Percentiles rank a stretch among this genome's conserved stretches.
Evolutionary conservation across 192 early-diverging fungal species (phyloP).

Genomic region (Backusella psychrophila): DNA sequence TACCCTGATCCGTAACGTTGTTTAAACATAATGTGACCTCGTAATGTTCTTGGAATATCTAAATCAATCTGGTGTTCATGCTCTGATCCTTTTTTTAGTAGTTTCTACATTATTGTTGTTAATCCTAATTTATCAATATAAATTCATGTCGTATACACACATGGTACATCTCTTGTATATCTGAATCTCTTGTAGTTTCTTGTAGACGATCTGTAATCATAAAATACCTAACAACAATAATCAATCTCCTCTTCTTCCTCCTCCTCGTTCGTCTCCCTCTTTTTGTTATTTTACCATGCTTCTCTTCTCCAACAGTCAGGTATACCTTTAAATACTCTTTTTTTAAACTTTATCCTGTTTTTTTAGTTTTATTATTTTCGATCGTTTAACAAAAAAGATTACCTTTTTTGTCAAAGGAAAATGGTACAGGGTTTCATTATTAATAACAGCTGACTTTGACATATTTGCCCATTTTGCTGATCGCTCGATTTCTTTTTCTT

Average conservation of each 20-base stretch:
- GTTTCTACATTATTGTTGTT: neutral
- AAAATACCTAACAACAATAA: conserved; percentile 27
- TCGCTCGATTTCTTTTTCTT: conserved; percentile 31
- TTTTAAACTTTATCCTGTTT: conserved; percentile 37
- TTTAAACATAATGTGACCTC: conserved; percentile 57
- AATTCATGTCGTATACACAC: neutral
- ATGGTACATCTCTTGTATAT: conserved; percentile 14
- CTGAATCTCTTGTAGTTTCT: conserved; percentile 11
- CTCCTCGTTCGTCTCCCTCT: neutral
- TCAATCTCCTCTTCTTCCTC: neutral
- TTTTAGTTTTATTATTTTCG: neutral
- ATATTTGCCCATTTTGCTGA: conserved; percentile 36
- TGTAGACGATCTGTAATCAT: conserved; percentile 26
- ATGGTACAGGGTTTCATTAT: conserved; percentile 19
- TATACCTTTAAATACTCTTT: conserved; percentile 53
- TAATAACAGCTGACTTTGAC: conserved; percentile 8
- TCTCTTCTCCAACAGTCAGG: conserved; percentile 57
- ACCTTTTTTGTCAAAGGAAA: conserved; percentile 33
- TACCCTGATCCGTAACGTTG: conserved; percentile 58
- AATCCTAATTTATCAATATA: neutral
- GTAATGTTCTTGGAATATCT: conserved; percentile 57
- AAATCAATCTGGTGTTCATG: conserved; percentile 60
- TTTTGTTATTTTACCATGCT: conserved; percentile 43
- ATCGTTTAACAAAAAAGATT: neutral
- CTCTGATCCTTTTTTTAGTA: conserved; percentile 34